Percentiles rank a stretch among this genome's conserved stretches.
Conservation (phyloP, 176 grass and related monocot species). For the Oryza officinalis region DNA sequence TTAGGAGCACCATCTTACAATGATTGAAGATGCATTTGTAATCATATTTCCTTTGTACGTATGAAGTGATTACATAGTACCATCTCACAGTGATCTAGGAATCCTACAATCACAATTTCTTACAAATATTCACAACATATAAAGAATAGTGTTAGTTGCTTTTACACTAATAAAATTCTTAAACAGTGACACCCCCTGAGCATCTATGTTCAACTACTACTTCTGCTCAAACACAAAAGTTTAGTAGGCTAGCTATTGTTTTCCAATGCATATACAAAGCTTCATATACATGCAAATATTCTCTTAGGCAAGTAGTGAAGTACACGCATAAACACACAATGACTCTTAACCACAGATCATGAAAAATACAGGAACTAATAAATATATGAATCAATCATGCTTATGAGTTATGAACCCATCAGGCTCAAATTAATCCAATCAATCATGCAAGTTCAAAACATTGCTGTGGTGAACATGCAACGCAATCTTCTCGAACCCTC, state of each 20-base stretch:
- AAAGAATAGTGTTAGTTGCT: neutral
- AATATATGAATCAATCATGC: conserved; percentile 14
- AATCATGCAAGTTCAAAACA: conserved; percentile 19
- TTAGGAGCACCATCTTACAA: conserved; percentile 11
- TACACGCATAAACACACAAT: neutral
- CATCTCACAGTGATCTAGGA: neutral
- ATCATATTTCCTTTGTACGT: conserved; percentile 1
- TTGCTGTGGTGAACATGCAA: neutral
- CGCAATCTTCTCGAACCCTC: conserved; percentile 27
- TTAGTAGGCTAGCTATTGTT: neutral
- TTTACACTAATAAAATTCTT: neutral
- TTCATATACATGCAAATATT: neutral
- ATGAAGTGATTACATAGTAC: neutral
- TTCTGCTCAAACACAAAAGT: neutral
- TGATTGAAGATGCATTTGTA: conserved; percentile 5
- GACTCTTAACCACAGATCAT: neutral
- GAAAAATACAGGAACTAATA: neutral
- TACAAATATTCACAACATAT: conserved; percentile 5
- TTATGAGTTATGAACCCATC: neutral
- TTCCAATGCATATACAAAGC: conserved; percentile 2
- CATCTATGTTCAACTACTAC: neutral
- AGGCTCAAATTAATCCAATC: conserved; percentile 21
- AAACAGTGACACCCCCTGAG: neutral
- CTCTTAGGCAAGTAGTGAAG: neutral
- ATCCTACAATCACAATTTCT: neutral